phyloP scores from a whole-genome alignment of 2,329 filamentous ascomycete species.

The Pyrenochaeta sp. region DNA sequence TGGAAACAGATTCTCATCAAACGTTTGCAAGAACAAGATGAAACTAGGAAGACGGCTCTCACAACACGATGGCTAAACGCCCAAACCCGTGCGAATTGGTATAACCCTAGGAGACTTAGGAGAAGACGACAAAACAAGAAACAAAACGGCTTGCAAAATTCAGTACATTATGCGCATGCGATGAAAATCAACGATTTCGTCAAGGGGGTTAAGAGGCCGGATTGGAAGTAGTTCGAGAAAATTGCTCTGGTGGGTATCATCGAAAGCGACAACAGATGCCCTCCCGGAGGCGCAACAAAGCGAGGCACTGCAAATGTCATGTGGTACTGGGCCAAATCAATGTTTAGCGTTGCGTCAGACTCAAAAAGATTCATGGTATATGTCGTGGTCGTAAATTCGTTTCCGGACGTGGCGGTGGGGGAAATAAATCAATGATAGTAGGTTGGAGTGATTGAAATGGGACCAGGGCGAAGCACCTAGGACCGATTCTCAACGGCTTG shows the following conservation, averaged over 20 bases:
- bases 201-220: slow-evolving; percentile 9
- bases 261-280: slow-evolving; percentile 32
- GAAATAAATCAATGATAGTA: slow-evolving; percentile 8
- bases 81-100: slow-evolving; percentile 36
- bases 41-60: too few relatives aligned
- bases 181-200: slow-evolving; percentile 19
- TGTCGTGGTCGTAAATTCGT: slow-evolving; percentile 33
- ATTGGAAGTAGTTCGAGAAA: slow-evolving; percentile 17
- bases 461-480: slow-evolving; percentile 2
- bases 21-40: too few relatives aligned
- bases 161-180: slow-evolving; percentile 24
- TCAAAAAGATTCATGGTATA: slow-evolving; percentile 27
- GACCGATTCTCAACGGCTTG: slow-evolving; percentile 43
- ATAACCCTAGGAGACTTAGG: slow-evolving; percentile 27
- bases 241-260: slow-evolving; percentile 42
- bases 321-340: slow-evolving; percentile 20
- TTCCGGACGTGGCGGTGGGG: slow-evolving; percentile 7
- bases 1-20: too few relatives aligned
- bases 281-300: slow-evolving; percentile 27
- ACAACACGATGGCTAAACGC: slow-evolving; percentile 17
- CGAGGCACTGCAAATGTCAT: slow-evolving; percentile 18
- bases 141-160: too few relatives aligned
- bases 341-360: slow-evolving; percentile 22
- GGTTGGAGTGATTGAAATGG: background rate
- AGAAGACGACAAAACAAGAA: slow-evolving; percentile 14